Conservation (phyloP, 148 eudicot genomes). For the Silene latifolia region DNA sequence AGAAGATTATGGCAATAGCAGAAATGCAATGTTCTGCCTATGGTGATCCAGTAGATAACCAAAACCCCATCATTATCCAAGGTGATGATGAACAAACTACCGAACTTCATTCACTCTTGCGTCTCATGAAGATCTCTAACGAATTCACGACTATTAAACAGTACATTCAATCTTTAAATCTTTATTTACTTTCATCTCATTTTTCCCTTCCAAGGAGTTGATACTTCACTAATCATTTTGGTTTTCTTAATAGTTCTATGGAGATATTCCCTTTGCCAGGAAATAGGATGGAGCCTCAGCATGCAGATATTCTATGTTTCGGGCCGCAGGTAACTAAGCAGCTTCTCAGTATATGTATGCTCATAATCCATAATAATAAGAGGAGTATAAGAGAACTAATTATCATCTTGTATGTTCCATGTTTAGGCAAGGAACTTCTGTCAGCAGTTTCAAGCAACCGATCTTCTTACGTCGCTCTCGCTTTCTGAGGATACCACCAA, state of each 20-base stretch:
- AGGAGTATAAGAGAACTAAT: neutral
- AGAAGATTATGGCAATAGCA: slow-evolving; percentile 21
- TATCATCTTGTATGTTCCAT: neutral
- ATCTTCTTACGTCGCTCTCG: slow-evolving; percentile 44
- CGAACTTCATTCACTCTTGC: slow-evolving; percentile 22
- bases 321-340: slow-evolving; percentile 11
- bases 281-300: slow-evolving; percentile 24
- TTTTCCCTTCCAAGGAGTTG: too few relatives aligned
- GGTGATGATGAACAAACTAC: slow-evolving; percentile 6
- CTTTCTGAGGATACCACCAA: slow-evolving; percentile 33
- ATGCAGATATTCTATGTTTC: neutral
- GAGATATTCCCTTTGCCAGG: slow-evolving; percentile 40
- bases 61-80: slow-evolving; percentile 4
- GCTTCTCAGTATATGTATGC: neutral
- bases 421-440: slow-evolving; percentile 26
- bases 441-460: slow-evolving; percentile 28
- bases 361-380: neutral
- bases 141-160: slow-evolving; percentile 29
- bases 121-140: slow-evolving; percentile 29
- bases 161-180: neutral
- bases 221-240: too few relatives aligned
- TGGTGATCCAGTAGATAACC: slow-evolving; percentile 13
- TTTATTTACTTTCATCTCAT: too few relatives aligned
- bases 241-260: slow-evolving; percentile 28
- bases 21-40: slow-evolving; percentile 11